These are phyloP conservation scores for Gelatoporia subvermispora DNA, from an alignment of 768 basidiomycete genomes.

Conservation along the genomic window DNA sequence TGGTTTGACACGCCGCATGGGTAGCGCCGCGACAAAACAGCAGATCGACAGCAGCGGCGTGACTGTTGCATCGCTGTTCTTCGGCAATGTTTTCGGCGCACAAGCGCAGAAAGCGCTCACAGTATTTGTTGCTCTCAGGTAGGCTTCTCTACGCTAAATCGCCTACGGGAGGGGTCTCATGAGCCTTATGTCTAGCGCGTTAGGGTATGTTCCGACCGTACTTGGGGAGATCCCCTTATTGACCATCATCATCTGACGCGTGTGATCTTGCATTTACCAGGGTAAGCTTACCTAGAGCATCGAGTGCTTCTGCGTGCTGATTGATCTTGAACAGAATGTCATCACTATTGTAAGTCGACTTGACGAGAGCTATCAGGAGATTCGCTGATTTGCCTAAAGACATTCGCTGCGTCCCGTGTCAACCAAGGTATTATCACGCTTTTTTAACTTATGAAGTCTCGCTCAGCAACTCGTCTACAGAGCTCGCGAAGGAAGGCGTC, in stretches of 20 bases:
- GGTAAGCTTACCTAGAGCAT: too few relatives aligned
- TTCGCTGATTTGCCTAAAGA: constrained; percentile 25
- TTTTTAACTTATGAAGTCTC: too few relatives aligned
- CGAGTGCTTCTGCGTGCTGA: neutral
- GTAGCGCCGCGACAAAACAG: constrained; percentile 39
- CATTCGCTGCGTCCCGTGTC: constrained; percentile 45
- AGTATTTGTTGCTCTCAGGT: constrained; percentile 56
- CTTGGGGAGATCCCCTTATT: constrained; percentile 24
- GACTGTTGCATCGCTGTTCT: constrained; percentile 58
- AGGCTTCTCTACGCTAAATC: neutral
- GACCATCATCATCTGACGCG: neutral
- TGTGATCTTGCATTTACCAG: neutral
- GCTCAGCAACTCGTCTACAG: constrained; percentile 3
- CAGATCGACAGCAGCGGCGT: constrained; percentile 45
- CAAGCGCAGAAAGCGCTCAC: constrained; percentile 50
- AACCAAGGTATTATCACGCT: constrained; percentile 49
- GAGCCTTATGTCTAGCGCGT: constrained; percentile 23
- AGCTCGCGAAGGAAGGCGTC: constrained; percentile 58
- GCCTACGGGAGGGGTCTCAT: neutral
- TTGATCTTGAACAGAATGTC: constrained; percentile 11
- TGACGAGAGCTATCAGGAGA: constrained; percentile 9
- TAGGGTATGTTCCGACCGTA: constrained; percentile 23
- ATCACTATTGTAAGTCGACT: constrained; percentile 17
- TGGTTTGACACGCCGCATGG: neutral
- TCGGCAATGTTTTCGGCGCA: constrained; percentile 51